Evolutionary conservation across 495 filamentous ascomycete genomes (phyloP).

Genomic region (Neurospora africana): DNA sequence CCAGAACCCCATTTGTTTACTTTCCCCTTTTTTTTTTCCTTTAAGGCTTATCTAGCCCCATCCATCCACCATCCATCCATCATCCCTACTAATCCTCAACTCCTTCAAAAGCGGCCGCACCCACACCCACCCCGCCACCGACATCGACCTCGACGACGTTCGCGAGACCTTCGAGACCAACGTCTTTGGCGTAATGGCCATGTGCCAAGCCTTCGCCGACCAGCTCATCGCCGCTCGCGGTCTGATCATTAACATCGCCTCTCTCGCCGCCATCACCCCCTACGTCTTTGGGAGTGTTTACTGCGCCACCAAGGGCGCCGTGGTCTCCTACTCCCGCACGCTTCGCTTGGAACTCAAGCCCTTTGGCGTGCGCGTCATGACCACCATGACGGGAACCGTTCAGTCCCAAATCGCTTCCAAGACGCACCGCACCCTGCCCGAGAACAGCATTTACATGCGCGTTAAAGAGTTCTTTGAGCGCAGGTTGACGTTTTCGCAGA

Average conservation of each 20-base stretch:
- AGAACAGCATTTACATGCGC: constrained; percentile 31
- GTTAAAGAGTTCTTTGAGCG: constrained; percentile 31
- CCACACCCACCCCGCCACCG: constrained; percentile 42
- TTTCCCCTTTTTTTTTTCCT: neutral
- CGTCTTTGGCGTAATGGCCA: constrained; percentile 46
- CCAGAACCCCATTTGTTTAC: neutral
- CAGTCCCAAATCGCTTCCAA: constrained; percentile 32
- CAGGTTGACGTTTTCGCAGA: constrained; percentile 36
- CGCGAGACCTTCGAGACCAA: constrained; percentile 52
- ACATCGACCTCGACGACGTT: constrained; percentile 40
- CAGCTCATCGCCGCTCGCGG: constrained; percentile 43
- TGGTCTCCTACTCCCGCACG: constrained; percentile 39
- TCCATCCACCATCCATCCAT: neutral
- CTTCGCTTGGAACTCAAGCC: constrained; percentile 44
- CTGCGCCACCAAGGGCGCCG: constrained; percentile 43
- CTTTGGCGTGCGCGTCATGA: constrained; percentile 44
- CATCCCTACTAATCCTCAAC: neutral
- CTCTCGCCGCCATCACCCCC: constrained; percentile 35
- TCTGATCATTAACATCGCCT: constrained; percentile 45
- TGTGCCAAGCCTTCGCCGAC: constrained; percentile 44
- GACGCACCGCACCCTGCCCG: constrained; percentile 26
- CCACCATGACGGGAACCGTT: constrained; percentile 42
- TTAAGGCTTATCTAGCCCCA: neutral
- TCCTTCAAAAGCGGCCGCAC: constrained; percentile 33
- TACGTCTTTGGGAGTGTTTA: constrained; percentile 42